Evolutionary conservation across 75 land plant species (phyloP), one percentile per base, ranked within the genome.

Genomic region (Cupressus sempervirens): DNA sequence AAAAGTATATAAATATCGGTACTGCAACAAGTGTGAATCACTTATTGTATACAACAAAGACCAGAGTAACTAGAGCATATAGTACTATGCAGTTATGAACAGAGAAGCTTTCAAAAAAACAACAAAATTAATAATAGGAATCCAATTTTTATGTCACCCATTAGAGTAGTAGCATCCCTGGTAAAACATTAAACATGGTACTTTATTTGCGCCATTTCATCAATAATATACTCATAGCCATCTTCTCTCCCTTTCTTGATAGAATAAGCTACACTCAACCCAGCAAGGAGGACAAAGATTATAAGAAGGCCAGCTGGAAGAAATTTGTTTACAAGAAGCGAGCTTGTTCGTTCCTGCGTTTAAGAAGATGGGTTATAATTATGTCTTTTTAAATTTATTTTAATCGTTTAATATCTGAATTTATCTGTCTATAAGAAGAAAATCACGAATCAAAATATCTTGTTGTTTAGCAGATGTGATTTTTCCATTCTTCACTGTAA

Each of bases 241-340:
- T 72, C 35, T 72, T 72, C 74, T 72, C 32, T 72, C 35, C 35
- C 36, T 72, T 72, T 72, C 74, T 72, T 72, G 74, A 72, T 72
- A 72, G 32, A 72, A 72, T 72, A 72, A 12, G n/a, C 35, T 23
- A 72, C 2, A 2, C 74, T 13, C 35, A 72, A 11, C 32, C 74
- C 35, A 72, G 74, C 32, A 32, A 72, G 32, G 35, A 72, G 74
- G 74, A 13, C 36, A 32, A 72, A 72, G 13, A 11, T 15, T 12
- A 72, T 72, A 35, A 72, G 74, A 30, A 72, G 67, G 74, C 36
- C 35, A 72, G 14, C 1, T 29, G 74, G 15, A 72, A 72, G 32
- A 10, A 72, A 30, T 35, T 35, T 32, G 12, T 11, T 32, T 32
- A 10, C 32, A 72, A 32, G 32, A 29, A 32, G 35, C 30, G 13